phyloP scores from a whole-genome alignment of 371 early-diverging fungal genomes.

The Rhizopus arrhizus region DNA sequence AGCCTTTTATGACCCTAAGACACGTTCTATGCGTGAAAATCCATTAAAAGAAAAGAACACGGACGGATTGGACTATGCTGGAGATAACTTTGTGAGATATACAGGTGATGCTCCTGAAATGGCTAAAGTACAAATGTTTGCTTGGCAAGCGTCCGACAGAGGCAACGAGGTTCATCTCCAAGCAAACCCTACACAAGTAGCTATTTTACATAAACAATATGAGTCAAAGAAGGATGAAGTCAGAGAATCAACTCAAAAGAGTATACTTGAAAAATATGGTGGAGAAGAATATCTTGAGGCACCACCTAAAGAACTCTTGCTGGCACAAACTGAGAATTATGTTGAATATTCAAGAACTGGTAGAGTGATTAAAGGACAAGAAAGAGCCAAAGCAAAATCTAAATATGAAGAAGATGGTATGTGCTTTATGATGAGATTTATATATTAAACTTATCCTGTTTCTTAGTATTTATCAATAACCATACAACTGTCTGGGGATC shows the following conservation, averaged over 20 bases:
- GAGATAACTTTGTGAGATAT: slow-evolving; percentile 92
- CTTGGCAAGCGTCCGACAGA: slow-evolving; percentile 89
- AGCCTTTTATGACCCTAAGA: slow-evolving; percentile 98
- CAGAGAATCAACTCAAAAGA: slow-evolving; percentile 69
- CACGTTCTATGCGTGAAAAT: slow-evolving; percentile 97
- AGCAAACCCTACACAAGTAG: slow-evolving; percentile 95
- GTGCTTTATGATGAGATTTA: slow-evolving; percentile 1
- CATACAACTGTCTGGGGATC: slow-evolving; percentile 94
- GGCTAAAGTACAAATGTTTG: slow-evolving; percentile 85
- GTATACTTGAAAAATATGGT: slow-evolving; percentile 88
- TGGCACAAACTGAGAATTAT: slow-evolving; percentile 91
- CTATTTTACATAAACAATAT: slow-evolving; percentile 84
- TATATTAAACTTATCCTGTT: slow-evolving; percentile 2
- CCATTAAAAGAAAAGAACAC: slow-evolving; percentile 74
- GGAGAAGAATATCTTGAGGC: slow-evolving; percentile 92
- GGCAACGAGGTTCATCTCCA: slow-evolving; percentile 86
- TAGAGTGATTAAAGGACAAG: slow-evolving; percentile 84
- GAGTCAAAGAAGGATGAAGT: slow-evolving; percentile 80
- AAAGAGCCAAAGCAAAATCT: slow-evolving; percentile 72
- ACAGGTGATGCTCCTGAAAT: slow-evolving; percentile 84
- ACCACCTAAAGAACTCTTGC: slow-evolving; percentile 82
- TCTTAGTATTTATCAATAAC: slow-evolving; percentile 70
- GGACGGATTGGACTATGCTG: slow-evolving; percentile 69
- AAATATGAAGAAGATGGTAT: slow-evolving; percentile 92
- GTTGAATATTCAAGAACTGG: slow-evolving; percentile 97